Evolutionary conservation across 495 filamentous ascomycete genomes (phyloP).

Genomic region (Xeromyces bisporus): DNA sequence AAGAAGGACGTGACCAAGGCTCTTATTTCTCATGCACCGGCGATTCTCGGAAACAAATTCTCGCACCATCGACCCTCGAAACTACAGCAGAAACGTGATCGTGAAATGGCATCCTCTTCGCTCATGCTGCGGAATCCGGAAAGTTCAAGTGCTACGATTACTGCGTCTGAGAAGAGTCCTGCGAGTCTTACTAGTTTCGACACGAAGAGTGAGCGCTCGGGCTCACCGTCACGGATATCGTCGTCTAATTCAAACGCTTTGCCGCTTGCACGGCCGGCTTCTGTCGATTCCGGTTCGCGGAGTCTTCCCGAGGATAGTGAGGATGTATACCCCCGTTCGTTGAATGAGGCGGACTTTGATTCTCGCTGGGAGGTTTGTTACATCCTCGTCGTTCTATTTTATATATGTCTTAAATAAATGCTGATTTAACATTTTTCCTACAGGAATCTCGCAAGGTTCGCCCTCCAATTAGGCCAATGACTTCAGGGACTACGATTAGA

Average conservation of each 20-base stretch:
- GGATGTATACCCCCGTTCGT: slow-evolving; percentile 18
- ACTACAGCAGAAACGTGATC: slow-evolving; percentile 57
- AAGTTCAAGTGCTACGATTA: slow-evolving; percentile 18
- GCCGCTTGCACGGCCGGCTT: slow-evolving; percentile 23
- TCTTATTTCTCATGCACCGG: slow-evolving; percentile 84
- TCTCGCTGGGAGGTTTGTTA: slow-evolving; percentile 26
- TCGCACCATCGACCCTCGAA: slow-evolving; percentile 67
- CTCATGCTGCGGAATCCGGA: slow-evolving; percentile 35
- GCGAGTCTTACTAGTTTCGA: background rate
- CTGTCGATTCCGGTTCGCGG: slow-evolving; percentile 19
- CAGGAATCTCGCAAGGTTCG: slow-evolving; percentile 26
- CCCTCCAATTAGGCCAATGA: slow-evolving; percentile 17
- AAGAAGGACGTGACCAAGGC: slow-evolving; percentile 92
- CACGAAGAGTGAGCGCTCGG: slow-evolving; percentile 21
- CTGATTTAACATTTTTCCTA: slow-evolving; percentile 10
- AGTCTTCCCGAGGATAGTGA: slow-evolving; percentile 10
- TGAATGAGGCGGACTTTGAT: slow-evolving; percentile 25
- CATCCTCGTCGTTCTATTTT: background rate
- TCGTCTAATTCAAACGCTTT: slow-evolving; percentile 22
- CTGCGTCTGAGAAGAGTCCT: slow-evolving; percentile 13
- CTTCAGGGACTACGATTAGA: slow-evolving; percentile 16
- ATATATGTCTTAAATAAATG: background rate
- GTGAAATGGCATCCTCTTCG: slow-evolving; percentile 51
- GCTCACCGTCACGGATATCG: slow-evolving; percentile 21
- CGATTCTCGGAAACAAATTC: slow-evolving; percentile 95